Conservation (phyloP, 2,329 filamentous ascomycete genomes). For the Aspergillus sp. region DNA sequence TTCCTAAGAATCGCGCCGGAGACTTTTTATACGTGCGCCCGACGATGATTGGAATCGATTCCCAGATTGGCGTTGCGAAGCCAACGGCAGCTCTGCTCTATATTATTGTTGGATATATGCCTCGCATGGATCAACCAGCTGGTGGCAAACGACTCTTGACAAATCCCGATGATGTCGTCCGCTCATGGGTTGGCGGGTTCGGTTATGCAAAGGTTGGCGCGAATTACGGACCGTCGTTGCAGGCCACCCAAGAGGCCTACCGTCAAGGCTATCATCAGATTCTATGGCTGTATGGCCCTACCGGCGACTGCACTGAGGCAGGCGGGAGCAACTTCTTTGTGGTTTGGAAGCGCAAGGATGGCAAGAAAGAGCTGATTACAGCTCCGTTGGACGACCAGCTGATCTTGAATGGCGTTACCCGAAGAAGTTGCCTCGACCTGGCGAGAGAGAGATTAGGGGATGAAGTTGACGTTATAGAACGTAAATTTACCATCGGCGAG, state of each 20-base stretch:
- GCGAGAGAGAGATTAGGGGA: constrained; percentile 52
- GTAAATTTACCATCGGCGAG: constrained; percentile 75
- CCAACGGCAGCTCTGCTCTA: constrained; percentile 8
- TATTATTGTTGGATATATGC: constrained; percentile 64
- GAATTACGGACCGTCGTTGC: constrained; percentile 80
- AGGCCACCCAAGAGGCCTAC: constrained; percentile 72
- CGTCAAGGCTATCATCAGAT: constrained; percentile 78
- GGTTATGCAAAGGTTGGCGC: constrained; percentile 86
- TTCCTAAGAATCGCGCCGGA: constrained; percentile 5
- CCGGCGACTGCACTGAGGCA: constrained; percentile 78
- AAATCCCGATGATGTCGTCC: constrained; percentile 73
- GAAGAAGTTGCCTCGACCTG: constrained; percentile 71
- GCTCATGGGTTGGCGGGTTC: constrained; percentile 87
- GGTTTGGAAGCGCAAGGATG: constrained; percentile 59
- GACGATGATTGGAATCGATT: constrained; percentile 76
- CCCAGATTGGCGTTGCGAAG: constrained; percentile 67
- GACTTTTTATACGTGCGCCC: constrained; percentile 77
- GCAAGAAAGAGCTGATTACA: constrained; percentile 69
- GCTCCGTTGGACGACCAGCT: constrained; percentile 76
- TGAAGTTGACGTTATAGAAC: constrained; percentile 75
- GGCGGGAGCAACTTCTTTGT: constrained; percentile 88
- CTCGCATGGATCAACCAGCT: not conserved
- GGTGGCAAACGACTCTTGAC: constrained; percentile 56
- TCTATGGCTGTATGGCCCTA: constrained; percentile 77
- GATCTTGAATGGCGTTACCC: constrained; percentile 80